A percentile compares a stretch with the other conserved stretches of the same genome.
Conservation (phyloP, 1,284 basidiomycete genomes). For the Rhodotorula sp. region DNA sequence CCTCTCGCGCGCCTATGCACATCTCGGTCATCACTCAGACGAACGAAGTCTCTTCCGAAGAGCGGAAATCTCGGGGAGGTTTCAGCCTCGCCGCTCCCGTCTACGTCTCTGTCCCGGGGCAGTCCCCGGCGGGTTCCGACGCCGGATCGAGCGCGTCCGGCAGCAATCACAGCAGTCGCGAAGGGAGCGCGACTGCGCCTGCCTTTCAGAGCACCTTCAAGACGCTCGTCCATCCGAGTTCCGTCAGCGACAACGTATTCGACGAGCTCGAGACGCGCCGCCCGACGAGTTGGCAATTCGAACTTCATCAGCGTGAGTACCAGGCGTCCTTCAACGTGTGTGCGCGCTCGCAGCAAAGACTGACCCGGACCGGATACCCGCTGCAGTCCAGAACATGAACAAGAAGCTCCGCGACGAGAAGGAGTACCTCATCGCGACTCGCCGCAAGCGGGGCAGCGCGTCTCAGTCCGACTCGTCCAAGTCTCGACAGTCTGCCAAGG, state of each 20-base stretch:
- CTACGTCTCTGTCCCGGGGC: conserved; percentile 12
- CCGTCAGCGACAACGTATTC: conserved; percentile 59
- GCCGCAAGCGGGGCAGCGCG: conserved; percentile 36
- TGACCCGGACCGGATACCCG: neutral
- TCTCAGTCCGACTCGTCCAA: conserved; percentile 13
- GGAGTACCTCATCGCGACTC: conserved; percentile 44
- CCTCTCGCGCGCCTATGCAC: conserved; percentile 18
- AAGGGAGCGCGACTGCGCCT: neutral
- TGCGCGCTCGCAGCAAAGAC: no score
- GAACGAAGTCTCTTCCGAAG: conserved; percentile 35
- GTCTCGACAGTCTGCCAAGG: neutral
- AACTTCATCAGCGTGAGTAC: conserved; percentile 75
- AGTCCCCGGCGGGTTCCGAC: conserved; percentile 25
- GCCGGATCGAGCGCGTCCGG: conserved; percentile 14
- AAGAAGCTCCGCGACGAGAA: conserved; percentile 69
- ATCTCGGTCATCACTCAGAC: conserved; percentile 35
- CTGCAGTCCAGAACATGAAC: conserved; percentile 57
- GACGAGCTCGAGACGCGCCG: conserved; percentile 66
- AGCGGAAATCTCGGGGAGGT: conserved; percentile 31
- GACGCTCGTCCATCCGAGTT: conserved; percentile 40
- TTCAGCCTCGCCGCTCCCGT: conserved; percentile 28
- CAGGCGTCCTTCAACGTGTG: neutral
- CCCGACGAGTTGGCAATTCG: conserved; percentile 84
- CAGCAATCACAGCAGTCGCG: neutral
- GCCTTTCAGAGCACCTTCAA: conserved; percentile 42